Base-by-base conservation (phyloP, 495 filamentous ascomycete genomes). In the Xylona heveae region DNA sequence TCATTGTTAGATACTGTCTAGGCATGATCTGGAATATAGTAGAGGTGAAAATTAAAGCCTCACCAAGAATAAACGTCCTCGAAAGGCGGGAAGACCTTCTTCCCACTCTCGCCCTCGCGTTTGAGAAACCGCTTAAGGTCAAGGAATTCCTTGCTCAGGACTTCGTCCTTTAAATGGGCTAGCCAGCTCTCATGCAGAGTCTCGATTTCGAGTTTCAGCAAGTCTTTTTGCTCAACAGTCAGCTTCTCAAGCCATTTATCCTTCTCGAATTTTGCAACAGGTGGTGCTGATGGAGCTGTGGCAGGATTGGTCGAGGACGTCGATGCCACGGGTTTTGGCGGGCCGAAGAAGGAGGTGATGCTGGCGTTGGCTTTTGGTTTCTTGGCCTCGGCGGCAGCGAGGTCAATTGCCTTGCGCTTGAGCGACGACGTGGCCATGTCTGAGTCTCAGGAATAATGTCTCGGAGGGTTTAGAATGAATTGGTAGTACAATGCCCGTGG, bases 1-100 rank as follows among this genome's bases (percentile, higher is more conserved):
- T 12, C 31, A 34, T 10, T 3, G 19, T 34, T 8, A 19, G 13
- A 3, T 30, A 8, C 19, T 14, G 19, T 3, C 28, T 31, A 24
- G 38, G 19, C 20, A 23, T 34, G 15, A 31, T 38, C 41, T 14
- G 34, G 37, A 28, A 13, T 28, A 32, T 19, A 15, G 22, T 17
- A 27, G 21, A 28, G 15, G 21, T 18, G 22, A 40, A n/a, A n/a
- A n/a, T n/a, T n/a, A n/a, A 25, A 3, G 5, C 45, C 52, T 10
- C 61, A 91, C 88, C 88, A 97, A 31, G 74, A 78, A 50, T 97
- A 97, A n/a, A 97, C 68, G 50, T 97, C 85, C 37, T 76, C 63
- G 29, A 63, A 57, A 0, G 83, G 84, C 8, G 88, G 88, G 42
- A 88, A 97, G 32, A 90, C 55, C 43, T 68, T 79, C 46, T 69